A percentile compares a stretch with the other conserved stretches of the same genome.
Evolutionary conservation across 1,284 basidiomycete species (phyloP).

Genomic region (Rhodotorula glutinis): DNA sequence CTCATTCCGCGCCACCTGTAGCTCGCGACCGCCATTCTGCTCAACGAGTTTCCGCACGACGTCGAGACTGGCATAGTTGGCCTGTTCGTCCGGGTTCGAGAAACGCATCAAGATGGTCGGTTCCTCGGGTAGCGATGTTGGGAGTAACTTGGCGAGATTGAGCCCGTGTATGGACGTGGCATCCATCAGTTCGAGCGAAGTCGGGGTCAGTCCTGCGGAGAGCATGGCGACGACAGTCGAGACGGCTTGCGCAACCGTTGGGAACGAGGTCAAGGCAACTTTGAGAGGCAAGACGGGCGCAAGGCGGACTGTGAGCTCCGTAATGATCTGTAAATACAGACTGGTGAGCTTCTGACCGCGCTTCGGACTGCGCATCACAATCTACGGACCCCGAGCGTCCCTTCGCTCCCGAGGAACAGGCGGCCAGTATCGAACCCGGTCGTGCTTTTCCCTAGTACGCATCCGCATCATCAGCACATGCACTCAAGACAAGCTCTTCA

Average conservation of each 20-base stretch:
- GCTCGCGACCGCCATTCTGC: constrained; percentile 65
- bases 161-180: constrained; percentile 54
- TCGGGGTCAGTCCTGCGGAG: constrained; percentile 46
- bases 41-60: constrained; percentile 55
- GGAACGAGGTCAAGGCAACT: constrained; percentile 55
- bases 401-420: constrained; percentile 92
- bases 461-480: no score
- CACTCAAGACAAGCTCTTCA: no score
- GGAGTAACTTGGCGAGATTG: constrained; percentile 62
- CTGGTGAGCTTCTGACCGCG: neutral
- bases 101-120: constrained; percentile 54
- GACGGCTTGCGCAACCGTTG: constrained; percentile 56
- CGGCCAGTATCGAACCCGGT: constrained; percentile 53
- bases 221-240: constrained; percentile 67
- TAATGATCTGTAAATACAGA: constrained; percentile 31
- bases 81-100: constrained; percentile 3
- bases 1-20: constrained; percentile 64
- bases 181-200: constrained; percentile 74
- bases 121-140: constrained; percentile 61
- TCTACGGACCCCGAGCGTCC: constrained; percentile 64
- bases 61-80: constrained; percentile 3
- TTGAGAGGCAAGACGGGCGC: constrained; percentile 73
- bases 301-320: constrained; percentile 66
- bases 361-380: constrained; percentile 40
- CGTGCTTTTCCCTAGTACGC: constrained; percentile 52